Evolutionary conservation across 805 yeast species (phyloP).

Genomic region (Blastobotrys terrestris): DNA sequence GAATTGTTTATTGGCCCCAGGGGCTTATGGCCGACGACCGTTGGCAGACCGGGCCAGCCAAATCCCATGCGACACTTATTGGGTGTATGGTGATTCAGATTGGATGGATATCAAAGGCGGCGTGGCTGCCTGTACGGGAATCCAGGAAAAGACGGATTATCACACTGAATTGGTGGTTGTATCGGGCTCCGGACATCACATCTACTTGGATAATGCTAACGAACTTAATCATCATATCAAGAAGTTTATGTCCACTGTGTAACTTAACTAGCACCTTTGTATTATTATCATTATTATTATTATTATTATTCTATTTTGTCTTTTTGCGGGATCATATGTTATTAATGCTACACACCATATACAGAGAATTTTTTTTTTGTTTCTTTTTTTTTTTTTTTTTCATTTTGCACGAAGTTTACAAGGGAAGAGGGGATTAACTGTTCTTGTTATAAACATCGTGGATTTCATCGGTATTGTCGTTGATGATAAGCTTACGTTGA

Average conservation of each 20-base stretch:
- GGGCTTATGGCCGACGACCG: slow-evolving; percentile 83
- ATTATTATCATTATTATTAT: not conserved
- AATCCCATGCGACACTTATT: slow-evolving; percentile 55
- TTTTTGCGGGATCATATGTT: no score
- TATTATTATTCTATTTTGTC: no score
- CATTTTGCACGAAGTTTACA: no score
- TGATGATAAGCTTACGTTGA: slow-evolving; percentile 84
- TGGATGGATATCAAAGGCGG: slow-evolving; percentile 56
- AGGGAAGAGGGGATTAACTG: slow-evolving; percentile 2
- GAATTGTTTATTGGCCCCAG: slow-evolving; percentile 79
- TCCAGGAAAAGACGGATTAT: not conserved
- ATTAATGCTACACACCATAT: not conserved
- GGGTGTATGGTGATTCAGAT: slow-evolving; percentile 81
- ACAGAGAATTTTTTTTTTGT: no score
- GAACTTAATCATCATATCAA: slow-evolving; percentile 39
- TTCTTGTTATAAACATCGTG: slow-evolving; percentile 48
- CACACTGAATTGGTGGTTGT: slow-evolving; percentile 23
- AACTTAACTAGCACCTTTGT: not conserved
- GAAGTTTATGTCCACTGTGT: slow-evolving; percentile 11
- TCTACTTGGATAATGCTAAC: slow-evolving; percentile 58
- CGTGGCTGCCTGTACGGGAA: slow-evolving; percentile 22
- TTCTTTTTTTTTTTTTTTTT: no score
- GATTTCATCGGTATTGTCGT: slow-evolving; percentile 59
- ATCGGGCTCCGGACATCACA: slow-evolving; percentile 63
- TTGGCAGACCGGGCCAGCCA: slow-evolving; percentile 46